Evolutionary conservation across 2,329 filamentous ascomycete species (phyloP), one percentile per base, ranked within the genome.

Genomic region (Botrytis deweyae): DNA sequence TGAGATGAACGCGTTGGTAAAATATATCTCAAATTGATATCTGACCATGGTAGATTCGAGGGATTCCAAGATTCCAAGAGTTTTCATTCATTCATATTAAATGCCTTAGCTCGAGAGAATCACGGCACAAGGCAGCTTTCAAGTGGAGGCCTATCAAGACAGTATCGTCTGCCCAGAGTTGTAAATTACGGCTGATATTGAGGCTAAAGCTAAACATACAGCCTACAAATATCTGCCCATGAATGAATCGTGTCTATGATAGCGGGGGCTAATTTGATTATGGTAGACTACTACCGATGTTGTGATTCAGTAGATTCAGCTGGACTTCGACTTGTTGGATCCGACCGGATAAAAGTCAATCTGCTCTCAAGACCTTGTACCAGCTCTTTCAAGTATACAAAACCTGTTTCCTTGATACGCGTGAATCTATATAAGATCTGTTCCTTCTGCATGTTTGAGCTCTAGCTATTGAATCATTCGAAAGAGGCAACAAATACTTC

Each of bases 231-330:
- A 14, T 40, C 25, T 40, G 12, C 12, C 16, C 1, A 10, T 0
- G 36, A n/a, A n/a, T n/a, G 0, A n/a, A n/a, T 40, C 1, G 40
- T n/a, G 14, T n/a, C 6, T n/a, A 5, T 2, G 8, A 18, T 3
- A 3, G 4, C 12, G 8, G 1, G 7, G 16, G 22, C 6, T 16
- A 16, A 63, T n/a, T 2, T 25, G 36, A 25, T 16, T 40, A 62
- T 62, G 2, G 2, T 40, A 9, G 33, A 16, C 2, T 61, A 14
- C 10, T 14, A 62, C 36, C 25, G 7, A 22, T 40, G 22, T 62
- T 62, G 22, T 22, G 9, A 18, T 22, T 20, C 18, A 36, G 29
- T 22, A 61, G 29, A 36, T 10, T 36, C 7, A 61, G 3, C 33
- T 33, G 18, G 18, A 10, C 7, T 18, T n/a, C 36, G 38, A 40